These are phyloP conservation scores for Xenosphaeropsis pyriputrescens DNA, from an alignment of 2,329 filamentous ascomycete species.

Conservation along the genomic window DNA sequence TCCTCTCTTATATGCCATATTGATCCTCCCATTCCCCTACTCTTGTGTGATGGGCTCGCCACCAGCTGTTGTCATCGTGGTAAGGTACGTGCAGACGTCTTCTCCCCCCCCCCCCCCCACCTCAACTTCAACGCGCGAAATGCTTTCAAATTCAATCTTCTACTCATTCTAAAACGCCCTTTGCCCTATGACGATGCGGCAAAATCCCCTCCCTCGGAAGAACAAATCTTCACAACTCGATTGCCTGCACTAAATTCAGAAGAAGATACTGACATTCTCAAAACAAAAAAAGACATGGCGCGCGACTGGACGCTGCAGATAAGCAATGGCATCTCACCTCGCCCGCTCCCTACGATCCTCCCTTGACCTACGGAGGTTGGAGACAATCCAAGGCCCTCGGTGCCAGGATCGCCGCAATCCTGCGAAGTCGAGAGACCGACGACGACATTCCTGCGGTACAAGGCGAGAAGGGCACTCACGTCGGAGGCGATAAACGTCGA, in stretches of 20 bases:
- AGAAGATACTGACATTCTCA: not conserved
- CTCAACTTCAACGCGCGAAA: not conserved
- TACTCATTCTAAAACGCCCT: not conserved
- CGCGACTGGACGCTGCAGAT: slow-evolving; percentile 86
- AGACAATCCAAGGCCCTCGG: slow-evolving; percentile 73
- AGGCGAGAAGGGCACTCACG: slow-evolving; percentile 4
- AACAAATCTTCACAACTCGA: not conserved
- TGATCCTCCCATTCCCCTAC: too few species aligned
- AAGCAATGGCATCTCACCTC: slow-evolving; percentile 90
- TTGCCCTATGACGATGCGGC: not conserved
- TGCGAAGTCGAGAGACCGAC: slow-evolving; percentile 33
- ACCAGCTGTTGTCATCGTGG: slow-evolving; percentile 34
- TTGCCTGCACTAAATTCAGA: not conserved
- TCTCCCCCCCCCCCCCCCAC: too few species aligned
- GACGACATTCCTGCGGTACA: slow-evolving; percentile 10
- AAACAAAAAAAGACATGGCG: slow-evolving; percentile 50
- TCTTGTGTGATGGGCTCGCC: slow-evolving; percentile 26
- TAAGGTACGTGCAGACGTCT: slow-evolving; percentile 22
- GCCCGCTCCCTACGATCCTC: slow-evolving; percentile 87
- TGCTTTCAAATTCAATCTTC: not conserved
- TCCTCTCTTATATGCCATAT: too few species aligned
- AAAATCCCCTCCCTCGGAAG: too few species aligned
- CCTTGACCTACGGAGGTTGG: slow-evolving; percentile 90
- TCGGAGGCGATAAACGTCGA: slow-evolving; percentile 23
- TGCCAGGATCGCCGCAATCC: slow-evolving; percentile 64